phyloP scores from a whole-genome alignment of 202 grass and related monocot species.

The Panicum hallii region DNA sequence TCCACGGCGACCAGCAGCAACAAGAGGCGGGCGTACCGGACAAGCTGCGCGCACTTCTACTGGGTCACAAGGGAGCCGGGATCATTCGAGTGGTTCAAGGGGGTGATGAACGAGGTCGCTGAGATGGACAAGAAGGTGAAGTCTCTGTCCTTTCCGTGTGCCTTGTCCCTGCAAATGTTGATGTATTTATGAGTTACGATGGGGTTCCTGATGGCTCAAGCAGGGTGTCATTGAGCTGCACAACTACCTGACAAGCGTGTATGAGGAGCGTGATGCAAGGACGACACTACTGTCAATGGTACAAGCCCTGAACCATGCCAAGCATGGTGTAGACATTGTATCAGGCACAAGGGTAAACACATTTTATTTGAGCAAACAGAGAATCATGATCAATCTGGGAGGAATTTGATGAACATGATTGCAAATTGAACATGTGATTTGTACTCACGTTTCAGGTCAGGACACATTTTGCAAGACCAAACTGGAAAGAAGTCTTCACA shows the following conservation, averaged over 20 bases:
- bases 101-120: constrained; percentile 96
- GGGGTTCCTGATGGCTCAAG: constrained; percentile 44
- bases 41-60: constrained; percentile 89
- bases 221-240: constrained; percentile 97
- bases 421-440: not conserved
- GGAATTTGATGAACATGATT: constrained; percentile 1
- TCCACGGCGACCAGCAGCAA: constrained; percentile 69
- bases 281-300: constrained; percentile 90
- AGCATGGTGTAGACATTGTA: constrained; percentile 94
- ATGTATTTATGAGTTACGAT: constrained; percentile 25
- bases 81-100: constrained; percentile 99
- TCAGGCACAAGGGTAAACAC: constrained; percentile 90
- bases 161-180: not conserved
- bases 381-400: not conserved
- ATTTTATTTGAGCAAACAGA: constrained; percentile 17
- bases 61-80: constrained; percentile 91
- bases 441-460: constrained; percentile 65
- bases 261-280: constrained; percentile 95
- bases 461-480: constrained; percentile 96
- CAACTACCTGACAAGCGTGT: constrained; percentile 96
- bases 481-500: constrained; percentile 95
- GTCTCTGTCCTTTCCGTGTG: constrained; percentile 9
- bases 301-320: constrained; percentile 93
- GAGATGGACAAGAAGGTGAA: constrained; percentile 98
- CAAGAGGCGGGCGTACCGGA: constrained; percentile 74